phyloP scores from a whole-genome alignment of 2,329 filamentous ascomycete species.

The Escovopsis sp. region DNA sequence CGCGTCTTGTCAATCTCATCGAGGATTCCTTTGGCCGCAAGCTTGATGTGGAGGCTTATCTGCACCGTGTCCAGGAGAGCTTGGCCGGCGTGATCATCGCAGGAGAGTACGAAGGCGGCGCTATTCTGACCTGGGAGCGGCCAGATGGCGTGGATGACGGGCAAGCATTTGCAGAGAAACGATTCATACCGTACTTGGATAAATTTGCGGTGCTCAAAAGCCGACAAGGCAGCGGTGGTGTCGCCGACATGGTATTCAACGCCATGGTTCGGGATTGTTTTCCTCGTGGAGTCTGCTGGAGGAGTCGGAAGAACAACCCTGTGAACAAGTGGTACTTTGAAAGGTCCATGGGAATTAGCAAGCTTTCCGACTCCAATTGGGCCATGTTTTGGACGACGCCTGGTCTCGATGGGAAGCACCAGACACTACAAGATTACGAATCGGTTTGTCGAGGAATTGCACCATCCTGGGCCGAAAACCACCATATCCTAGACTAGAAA shows the following conservation, averaged over 20 bases:
- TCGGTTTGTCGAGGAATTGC: conserved; percentile 52
- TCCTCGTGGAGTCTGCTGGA: conserved; percentile 80
- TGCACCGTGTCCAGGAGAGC: conserved; percentile 63
- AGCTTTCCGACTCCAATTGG: conserved; percentile 73
- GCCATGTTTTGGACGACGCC: conserved; percentile 97
- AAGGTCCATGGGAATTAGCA: conserved; percentile 67
- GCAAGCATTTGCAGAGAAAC: conserved; percentile 36
- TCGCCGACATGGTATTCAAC: conserved; percentile 93
- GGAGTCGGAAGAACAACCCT: conserved; percentile 77
- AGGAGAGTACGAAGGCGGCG: conserved; percentile 90
- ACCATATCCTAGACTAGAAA: conserved; percentile 39
- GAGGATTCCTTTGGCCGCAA: conserved; percentile 84
- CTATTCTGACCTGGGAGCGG: conserved; percentile 86
- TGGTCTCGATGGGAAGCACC: conserved; percentile 39
- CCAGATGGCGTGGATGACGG: conserved; percentile 46
- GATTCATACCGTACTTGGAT: conserved; percentile 84
- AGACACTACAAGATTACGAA: conserved; percentile 53
- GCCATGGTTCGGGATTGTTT: conserved; percentile 87
- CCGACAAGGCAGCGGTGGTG: conserved; percentile 78
- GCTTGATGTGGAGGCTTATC: conserved; percentile 70
- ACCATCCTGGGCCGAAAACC: conserved; percentile 48
- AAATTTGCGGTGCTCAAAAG: conserved; percentile 90
- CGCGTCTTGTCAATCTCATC: conserved; percentile 71
- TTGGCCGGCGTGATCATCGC: conserved; percentile 89
- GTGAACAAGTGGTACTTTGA: conserved; percentile 99